These are phyloP conservation scores for Salinomyces thailandicus DNA, from an alignment of 2,329 filamentous ascomycete genomes.

Conservation along the genomic window DNA sequence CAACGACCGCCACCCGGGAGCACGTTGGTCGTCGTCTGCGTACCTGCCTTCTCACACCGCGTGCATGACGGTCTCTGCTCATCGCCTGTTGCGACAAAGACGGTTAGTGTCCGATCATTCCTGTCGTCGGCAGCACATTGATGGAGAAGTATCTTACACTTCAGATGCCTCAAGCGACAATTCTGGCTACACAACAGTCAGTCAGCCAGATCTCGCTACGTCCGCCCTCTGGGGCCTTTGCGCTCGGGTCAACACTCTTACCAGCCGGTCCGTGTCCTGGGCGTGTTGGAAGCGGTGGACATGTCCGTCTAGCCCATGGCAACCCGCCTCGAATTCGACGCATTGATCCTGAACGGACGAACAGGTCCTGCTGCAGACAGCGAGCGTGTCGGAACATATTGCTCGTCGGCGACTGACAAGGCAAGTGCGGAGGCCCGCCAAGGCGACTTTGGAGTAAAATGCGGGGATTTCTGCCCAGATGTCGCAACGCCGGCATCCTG, in stretches of 20 bases:
- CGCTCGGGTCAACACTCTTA: conserved; percentile 7
- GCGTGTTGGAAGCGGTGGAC: conserved; percentile 5
- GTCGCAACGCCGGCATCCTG: not conserved
- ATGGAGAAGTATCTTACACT: conserved; percentile 13
- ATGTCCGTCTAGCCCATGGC: conserved; percentile 3
- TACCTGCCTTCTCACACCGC: conserved; percentile 21
- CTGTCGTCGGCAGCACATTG: not conserved
- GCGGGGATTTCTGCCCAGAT: not conserved
- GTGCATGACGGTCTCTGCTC: conserved; percentile 21
- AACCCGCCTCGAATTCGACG: not conserved
- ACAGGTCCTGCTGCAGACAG: not conserved
- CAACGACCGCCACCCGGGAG: too few species aligned
- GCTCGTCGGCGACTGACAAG: conserved; percentile 2
- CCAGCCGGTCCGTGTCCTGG: conserved; percentile 19
- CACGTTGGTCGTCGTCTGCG: too few species aligned
- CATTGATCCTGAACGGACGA: not conserved
- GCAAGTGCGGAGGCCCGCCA: not conserved
- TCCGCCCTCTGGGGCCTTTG: conserved; percentile 1
- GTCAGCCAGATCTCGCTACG: too few species aligned
- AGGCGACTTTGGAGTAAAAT: not conserved
- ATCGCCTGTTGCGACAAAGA: conserved; percentile 12
- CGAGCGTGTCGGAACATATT: conserved; percentile 3
- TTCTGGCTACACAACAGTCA: conserved; percentile 13
- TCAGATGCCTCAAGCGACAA: conserved; percentile 21
- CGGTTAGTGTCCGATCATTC: not conserved